Conservation (phyloP, 139 green algal species). For the Micractinium conductrix region DNA sequence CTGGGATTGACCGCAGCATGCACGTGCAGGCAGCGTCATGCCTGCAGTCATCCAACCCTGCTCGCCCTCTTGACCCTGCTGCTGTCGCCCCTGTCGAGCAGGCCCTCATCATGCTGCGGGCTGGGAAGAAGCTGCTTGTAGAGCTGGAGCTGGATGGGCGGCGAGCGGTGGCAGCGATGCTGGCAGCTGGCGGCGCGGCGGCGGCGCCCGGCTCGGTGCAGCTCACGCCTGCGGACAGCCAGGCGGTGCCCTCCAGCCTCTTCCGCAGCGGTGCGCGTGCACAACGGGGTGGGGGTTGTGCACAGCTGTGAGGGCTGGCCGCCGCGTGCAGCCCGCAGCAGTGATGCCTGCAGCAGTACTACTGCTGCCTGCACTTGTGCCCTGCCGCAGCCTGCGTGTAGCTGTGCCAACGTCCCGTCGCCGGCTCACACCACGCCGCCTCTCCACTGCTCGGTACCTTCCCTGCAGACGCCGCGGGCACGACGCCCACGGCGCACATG, state of each 20-base stretch:
- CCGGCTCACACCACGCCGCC: not conserved
- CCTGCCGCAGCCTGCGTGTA: too few relatives aligned
- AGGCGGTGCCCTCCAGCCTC: slow-evolving; percentile 15
- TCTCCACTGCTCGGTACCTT: not conserved
- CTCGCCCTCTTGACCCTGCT: not conserved
- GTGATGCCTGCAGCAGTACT: too few relatives aligned
- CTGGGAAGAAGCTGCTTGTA: slow-evolving; percentile 57
- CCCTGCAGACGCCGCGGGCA: not conserved
- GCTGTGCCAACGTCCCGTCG: not conserved
- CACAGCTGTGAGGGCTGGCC: not conserved
- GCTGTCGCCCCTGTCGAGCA: not conserved
- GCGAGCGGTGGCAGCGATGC: slow-evolving; percentile 52
- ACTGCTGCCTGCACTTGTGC: too few relatives aligned
- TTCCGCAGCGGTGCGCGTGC: slow-evolving; percentile 1
- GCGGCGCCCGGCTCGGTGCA: slow-evolving; percentile 31
- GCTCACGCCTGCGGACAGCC: slow-evolving; percentile 7
- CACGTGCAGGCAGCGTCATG: too few relatives aligned
- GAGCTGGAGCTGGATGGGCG: slow-evolving; percentile 51
- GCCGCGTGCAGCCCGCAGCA: too few relatives aligned
- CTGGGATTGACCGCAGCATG: too few relatives aligned
- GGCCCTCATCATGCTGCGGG: slow-evolving; percentile 42
- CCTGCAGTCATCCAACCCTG: not conserved
- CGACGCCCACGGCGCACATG: not conserved
- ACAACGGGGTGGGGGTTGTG: not conserved
- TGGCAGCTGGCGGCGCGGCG: slow-evolving; percentile 35